These are phyloP conservation scores for Paramecium pentaurelia DNA, from an alignment of 73 alveolate genomes.

Conservation along the genomic window DNA sequence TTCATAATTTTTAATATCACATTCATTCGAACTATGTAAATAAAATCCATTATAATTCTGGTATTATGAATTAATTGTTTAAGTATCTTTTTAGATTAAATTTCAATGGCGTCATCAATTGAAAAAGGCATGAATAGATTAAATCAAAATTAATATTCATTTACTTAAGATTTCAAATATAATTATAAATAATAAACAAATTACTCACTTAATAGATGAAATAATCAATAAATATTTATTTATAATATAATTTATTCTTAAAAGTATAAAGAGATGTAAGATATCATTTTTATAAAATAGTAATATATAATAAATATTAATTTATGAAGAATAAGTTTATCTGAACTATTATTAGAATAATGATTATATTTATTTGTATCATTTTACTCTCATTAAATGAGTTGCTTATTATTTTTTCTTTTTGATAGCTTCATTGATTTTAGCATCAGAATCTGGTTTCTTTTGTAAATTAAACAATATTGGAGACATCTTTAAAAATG, in stretches of 20 bases:
- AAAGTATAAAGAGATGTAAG: not conserved
- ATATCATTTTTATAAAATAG: not conserved
- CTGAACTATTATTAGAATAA: not conserved
- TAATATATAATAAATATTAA: not conserved
- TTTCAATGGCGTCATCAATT: not conserved
- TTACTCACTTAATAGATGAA: too few relatives aligned
- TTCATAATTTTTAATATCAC: not conserved
- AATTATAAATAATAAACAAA: too few relatives aligned
- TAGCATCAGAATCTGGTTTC: conserved; percentile 22
- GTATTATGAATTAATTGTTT: not conserved
- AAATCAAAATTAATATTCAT: too few relatives aligned
- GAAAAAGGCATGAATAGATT: too few relatives aligned
- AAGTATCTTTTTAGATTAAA: not conserved
- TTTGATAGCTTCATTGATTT: not conserved
- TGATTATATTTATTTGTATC: not conserved
- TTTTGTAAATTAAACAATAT: not conserved
- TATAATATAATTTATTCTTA: too few relatives aligned
- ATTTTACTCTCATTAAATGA: conserved; percentile 1
- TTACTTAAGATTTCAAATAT: too few relatives aligned
- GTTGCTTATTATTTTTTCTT: conserved; percentile 20
- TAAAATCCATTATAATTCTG: not conserved
- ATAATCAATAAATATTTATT: too few relatives aligned
- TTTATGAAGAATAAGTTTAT: not conserved
- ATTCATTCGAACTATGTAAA: not conserved
- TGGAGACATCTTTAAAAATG: conserved; percentile 5